Base-by-base conservation (phyloP, 2,329 filamentous ascomycete genomes). In the Pseudonectria foliicola region DNA sequence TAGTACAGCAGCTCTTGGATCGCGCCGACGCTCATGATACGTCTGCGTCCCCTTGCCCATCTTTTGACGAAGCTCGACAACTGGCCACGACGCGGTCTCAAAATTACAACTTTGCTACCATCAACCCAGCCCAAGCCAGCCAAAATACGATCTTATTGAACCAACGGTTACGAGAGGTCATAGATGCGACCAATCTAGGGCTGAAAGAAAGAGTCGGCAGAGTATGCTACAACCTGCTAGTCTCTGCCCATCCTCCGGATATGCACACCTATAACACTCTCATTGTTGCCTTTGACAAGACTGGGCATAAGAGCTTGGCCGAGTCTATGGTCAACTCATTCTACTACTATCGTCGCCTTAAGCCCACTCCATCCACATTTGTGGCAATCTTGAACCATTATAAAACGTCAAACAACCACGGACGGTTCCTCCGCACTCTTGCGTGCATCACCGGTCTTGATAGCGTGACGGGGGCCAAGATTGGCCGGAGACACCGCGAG, bases 241-340 rank as follows among this genome's bases (percentile, higher is more conserved):
- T 76, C 4, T 77, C 75, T 3, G 56, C 69, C 2, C 64, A 74
- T 13, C 73, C 77, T 0, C 82, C 84, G 1, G 75, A 75, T 42
- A 70, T 84, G 25, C 68, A 77, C 44, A 86, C 80, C 4, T 86
- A 80, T 62, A 88, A 88, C 51, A 70, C 71, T 10, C 67, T 92
- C 16, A 70, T 90, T 3, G 56, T 73, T n/a, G 73, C 75, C n/a
- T 77, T 90, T 33, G 68, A 72, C 34, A 63, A 66, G 23, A 53
- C 70, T 5, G 62, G 67, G 18, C 61, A 70, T 34, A 63, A 69
- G 36, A 58, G 62, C 25, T 59, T 81, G 13, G 68, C 73, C 4
- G 64, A 75, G 25, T 49, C 63, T n/a, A 63, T 81, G 23, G 62
- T 76, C 13, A 57, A 72, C 32, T 70, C 67, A 0, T 71, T 75